A percentile compares a stretch with the other conserved stretches of the same genome.
These are phyloP conservation scores for Russula sp. DNA, from an alignment of 768 basidiomycete genomes.

Conservation along the genomic window DNA sequence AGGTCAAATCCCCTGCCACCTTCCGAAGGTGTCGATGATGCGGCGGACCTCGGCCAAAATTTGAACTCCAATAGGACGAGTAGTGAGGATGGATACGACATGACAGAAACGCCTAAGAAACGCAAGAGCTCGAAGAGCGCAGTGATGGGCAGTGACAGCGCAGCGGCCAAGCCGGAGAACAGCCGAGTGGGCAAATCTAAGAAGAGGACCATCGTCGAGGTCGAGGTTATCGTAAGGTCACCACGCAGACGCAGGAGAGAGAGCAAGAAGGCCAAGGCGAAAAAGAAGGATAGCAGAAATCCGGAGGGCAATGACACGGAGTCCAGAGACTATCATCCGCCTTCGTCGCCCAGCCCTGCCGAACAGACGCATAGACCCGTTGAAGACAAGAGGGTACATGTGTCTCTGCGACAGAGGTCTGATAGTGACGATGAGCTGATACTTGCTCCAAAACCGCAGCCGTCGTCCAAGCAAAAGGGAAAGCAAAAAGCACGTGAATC, in stretches of 20 bases:
- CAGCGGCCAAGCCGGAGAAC: slow-evolving; percentile 13
- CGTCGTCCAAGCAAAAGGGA: slow-evolving; percentile 24
- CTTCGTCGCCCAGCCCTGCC: not conserved
- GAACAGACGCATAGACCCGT: not conserved
- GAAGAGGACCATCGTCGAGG: slow-evolving; percentile 29
- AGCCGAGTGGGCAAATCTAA: slow-evolving; percentile 6
- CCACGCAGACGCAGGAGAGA: slow-evolving; percentile 30
- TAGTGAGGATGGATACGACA: slow-evolving; percentile 20
- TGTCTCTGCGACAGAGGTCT: slow-evolving; percentile 6
- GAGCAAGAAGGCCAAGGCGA: slow-evolving; percentile 22
- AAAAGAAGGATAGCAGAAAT: slow-evolving; percentile 16
- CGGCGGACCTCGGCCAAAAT: not conserved
- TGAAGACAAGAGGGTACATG: slow-evolving; percentile 3
- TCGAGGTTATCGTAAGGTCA: slow-evolving; percentile 32
- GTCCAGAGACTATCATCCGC: not conserved
- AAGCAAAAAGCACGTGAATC: slow-evolving; percentile 17
- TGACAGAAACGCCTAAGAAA: slow-evolving; percentile 28
- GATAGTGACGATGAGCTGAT: slow-evolving; percentile 24
- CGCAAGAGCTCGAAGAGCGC: slow-evolving; percentile 6
- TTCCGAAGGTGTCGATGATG: not conserved
- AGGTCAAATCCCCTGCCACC: slow-evolving; percentile 14
- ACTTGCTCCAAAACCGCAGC: slow-evolving; percentile 22
- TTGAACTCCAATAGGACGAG: slow-evolving; percentile 23
- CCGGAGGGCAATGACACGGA: slow-evolving; percentile 24
- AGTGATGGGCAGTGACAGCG: slow-evolving; percentile 25